Evolutionary conservation across 2,329 filamentous ascomycete genomes (phyloP).

Genomic region (Teratosphaeria zuluensis): DNA sequence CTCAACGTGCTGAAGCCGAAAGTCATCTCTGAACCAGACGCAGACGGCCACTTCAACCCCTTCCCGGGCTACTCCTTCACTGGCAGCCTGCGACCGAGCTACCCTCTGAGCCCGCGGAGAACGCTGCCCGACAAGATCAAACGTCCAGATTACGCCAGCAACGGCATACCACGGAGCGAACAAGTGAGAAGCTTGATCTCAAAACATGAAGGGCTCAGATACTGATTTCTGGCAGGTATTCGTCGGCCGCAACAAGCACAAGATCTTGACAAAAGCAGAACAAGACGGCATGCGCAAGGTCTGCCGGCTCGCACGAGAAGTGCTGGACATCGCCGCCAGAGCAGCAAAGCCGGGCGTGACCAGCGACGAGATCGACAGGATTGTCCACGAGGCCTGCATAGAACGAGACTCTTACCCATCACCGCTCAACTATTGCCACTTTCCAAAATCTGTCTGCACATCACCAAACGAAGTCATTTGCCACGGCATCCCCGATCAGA

Average conservation of each 20-base stretch:
- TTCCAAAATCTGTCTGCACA: slow-evolving; percentile 96
- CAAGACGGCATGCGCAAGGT: slow-evolving; percentile 89
- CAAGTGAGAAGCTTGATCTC: slow-evolving; percentile 44
- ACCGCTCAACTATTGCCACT: slow-evolving; percentile 87
- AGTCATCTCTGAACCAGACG: slow-evolving; percentile 80
- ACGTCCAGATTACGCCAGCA: slow-evolving; percentile 77
- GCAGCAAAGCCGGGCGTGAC: slow-evolving; percentile 84
- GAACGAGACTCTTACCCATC: slow-evolving; percentile 91
- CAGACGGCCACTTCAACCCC: slow-evolving; percentile 80
- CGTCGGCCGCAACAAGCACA: slow-evolving; percentile 65
- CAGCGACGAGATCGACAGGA: slow-evolving; percentile 87
- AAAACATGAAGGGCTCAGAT: neutral
- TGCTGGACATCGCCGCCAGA: slow-evolving; percentile 80
- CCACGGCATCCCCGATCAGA: slow-evolving; percentile 92
- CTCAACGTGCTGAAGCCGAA: slow-evolving; percentile 60
- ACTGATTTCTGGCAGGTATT: slow-evolving; percentile 31
- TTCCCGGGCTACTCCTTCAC: slow-evolving; percentile 82
- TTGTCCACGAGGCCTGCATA: slow-evolving; percentile 89
- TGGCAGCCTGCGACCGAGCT: slow-evolving; percentile 68
- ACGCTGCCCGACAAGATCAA: slow-evolving; percentile 69
- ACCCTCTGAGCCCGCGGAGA: slow-evolving; percentile 57
- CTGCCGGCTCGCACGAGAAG: slow-evolving; percentile 76
- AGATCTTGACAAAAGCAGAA: slow-evolving; percentile 67
- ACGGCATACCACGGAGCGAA: slow-evolving; percentile 64
- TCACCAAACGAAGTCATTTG: slow-evolving; percentile 97